A percentile compares a stretch with the other conserved stretches of the same genome.
These are phyloP conservation scores for Decorospora gaudefroyi DNA, from an alignment of 2,329 filamentous ascomycete species.

Conservation along the genomic window DNA sequence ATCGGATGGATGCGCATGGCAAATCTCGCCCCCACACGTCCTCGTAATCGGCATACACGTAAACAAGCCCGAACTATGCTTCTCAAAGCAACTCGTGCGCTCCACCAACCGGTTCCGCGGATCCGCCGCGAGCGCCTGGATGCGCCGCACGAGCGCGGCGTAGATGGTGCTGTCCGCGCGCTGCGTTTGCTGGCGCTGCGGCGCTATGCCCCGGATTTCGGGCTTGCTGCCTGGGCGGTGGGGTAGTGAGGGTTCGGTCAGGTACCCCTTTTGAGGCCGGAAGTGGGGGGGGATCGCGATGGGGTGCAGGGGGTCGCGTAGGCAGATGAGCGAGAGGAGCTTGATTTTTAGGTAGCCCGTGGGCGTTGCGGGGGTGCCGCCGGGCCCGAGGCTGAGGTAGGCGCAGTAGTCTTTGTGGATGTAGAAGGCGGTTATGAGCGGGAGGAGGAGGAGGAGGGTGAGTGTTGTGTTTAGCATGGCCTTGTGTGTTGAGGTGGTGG, in stretches of 20 bases:
- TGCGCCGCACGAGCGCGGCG: constrained; percentile 17
- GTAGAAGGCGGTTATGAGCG: constrained; percentile 39
- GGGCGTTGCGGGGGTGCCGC: constrained; percentile 76
- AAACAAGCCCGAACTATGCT: constrained; percentile 78
- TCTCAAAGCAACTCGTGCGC: constrained; percentile 77
- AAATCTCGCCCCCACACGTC: constrained; percentile 79
- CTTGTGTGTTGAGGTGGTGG: not conserved
- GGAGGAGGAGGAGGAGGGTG: constrained; percentile 30
- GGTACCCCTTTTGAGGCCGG: constrained; percentile 62
- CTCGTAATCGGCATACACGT: constrained; percentile 66
- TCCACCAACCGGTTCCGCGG: constrained; percentile 46
- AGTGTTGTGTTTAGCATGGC: constrained; percentile 8
- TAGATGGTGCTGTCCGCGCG: constrained; percentile 59
- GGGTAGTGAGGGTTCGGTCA: constrained; percentile 58
- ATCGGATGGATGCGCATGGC: constrained; percentile 77
- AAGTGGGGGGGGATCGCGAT: constrained; percentile 58
- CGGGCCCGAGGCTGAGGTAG: constrained; percentile 77
- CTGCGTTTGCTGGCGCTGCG: constrained; percentile 78
- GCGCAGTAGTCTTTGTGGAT: constrained; percentile 73
- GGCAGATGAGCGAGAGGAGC: constrained; percentile 70
- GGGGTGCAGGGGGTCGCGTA: constrained; percentile 70
- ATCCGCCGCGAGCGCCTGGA: constrained; percentile 30
- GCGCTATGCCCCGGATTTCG: constrained; percentile 73
- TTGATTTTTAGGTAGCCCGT: constrained; percentile 74
- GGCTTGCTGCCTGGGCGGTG: constrained; percentile 68